Percentiles rank a stretch among this genome's conserved stretches.
phyloP scores from a whole-genome alignment of 1,284 basidiomycete species.

The Coniferiporia sulphurascens region DNA sequence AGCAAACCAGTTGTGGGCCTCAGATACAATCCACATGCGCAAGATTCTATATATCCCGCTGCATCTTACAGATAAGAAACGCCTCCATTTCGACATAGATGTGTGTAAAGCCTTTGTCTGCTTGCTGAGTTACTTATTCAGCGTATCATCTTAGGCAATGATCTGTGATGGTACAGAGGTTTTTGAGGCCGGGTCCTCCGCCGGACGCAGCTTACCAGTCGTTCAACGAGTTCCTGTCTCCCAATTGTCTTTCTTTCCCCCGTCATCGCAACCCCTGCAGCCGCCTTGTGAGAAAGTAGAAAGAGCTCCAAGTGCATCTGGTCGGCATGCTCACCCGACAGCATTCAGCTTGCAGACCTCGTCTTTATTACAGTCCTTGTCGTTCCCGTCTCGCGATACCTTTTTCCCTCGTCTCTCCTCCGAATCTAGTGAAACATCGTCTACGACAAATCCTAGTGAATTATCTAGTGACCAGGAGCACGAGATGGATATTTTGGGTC shows the following conservation, averaged over 20 bases:
- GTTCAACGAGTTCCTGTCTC: slow-evolving; percentile 49
- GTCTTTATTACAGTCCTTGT: slow-evolving; percentile 6
- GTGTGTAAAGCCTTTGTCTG: not conserved
- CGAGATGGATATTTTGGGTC: slow-evolving; percentile 16
- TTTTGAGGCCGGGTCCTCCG: slow-evolving; percentile 7
- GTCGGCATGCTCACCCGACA: slow-evolving; percentile 2
- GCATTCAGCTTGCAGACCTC: not conserved
- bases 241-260: slow-evolving; percentile 59
- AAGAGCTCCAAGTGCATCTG: not conserved
- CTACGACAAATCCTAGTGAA: slow-evolving; percentile 6
- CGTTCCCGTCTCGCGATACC: slow-evolving; percentile 1
- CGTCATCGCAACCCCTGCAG: slow-evolving; percentile 28
- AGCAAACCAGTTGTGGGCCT: slow-evolving; percentile 87
- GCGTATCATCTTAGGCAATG: slow-evolving; percentile 23
- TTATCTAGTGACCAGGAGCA: slow-evolving; percentile 18
- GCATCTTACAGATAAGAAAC: slow-evolving; percentile 33
- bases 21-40: slow-evolving; percentile 84
- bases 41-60: slow-evolving; percentile 78
- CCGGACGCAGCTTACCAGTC: slow-evolving; percentile 25
- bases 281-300: slow-evolving; percentile 5
- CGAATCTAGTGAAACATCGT: slow-evolving; percentile 12
- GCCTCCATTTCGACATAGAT: not conserved
- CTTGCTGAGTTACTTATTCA: not conserved
- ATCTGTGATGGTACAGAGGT: slow-evolving; percentile 13
- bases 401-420: slow-evolving; percentile 7